Percentiles rank a stretch among this genome's conserved stretches.
Evolutionary conservation across 2,329 filamentous ascomycete species (phyloP).

Genomic region (Paraphoma chrysanthemicola): DNA sequence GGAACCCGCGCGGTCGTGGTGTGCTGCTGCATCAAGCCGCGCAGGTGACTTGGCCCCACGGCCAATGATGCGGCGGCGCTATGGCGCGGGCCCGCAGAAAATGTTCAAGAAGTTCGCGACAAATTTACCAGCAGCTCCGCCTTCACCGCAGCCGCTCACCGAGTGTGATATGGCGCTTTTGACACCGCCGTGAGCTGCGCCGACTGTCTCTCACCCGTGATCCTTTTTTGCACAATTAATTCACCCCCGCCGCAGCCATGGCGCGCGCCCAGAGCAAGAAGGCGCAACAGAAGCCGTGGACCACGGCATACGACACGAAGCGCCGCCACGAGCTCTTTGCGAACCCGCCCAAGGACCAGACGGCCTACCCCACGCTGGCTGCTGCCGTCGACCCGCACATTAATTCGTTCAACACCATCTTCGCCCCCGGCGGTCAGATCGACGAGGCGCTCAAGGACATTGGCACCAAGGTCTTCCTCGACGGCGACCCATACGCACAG

Average conservation of each 20-base stretch:
- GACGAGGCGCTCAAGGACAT: slow-evolving; percentile 85
- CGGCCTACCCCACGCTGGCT: slow-evolving; percentile 86
- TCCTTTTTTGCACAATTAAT: too few relatives aligned
- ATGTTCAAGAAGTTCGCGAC: slow-evolving; percentile 14
- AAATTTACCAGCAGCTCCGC: background rate
- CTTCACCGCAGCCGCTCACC: background rate
- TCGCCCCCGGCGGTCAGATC: slow-evolving; percentile 75
- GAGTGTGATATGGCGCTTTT: background rate
- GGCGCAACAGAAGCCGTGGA: slow-evolving; percentile 65
- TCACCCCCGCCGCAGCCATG: slow-evolving; percentile 25
- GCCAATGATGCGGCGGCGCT: slow-evolving; percentile 21
- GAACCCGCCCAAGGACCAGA: slow-evolving; percentile 84
- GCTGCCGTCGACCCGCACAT: slow-evolving; percentile 90
- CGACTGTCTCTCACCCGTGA: background rate
- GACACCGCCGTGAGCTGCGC: slow-evolving; percentile 10
- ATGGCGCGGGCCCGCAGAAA: slow-evolving; percentile 9
- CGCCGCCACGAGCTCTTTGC: slow-evolving; percentile 88
- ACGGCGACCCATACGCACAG: slow-evolving; percentile 68
- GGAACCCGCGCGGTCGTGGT: slow-evolving; percentile 28
- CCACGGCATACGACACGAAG: slow-evolving; percentile 83
- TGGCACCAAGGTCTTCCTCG: slow-evolving; percentile 84
- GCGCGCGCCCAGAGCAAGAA: slow-evolving; percentile 52
- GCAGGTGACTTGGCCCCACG: slow-evolving; percentile 19
- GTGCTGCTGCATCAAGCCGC: slow-evolving; percentile 28
- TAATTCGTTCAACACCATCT: slow-evolving; percentile 92